These are phyloP conservation scores for Nitzschia sp. DNA, from an alignment of 108 stramenopile genomes.

Conservation along the genomic window DNA sequence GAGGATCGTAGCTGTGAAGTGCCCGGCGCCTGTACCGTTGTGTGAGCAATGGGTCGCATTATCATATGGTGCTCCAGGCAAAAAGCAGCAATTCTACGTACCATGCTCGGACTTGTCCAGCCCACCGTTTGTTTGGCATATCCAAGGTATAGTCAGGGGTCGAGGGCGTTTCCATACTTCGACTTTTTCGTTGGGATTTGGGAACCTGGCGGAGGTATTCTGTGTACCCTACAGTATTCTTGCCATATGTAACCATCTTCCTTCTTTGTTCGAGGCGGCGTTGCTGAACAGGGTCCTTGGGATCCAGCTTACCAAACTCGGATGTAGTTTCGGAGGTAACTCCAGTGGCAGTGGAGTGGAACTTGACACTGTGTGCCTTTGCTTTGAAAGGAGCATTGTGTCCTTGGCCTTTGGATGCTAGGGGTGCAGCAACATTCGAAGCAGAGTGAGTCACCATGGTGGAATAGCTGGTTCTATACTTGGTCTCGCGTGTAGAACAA, in stretches of 20 bases:
- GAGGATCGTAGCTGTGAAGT: constrained; percentile 80
- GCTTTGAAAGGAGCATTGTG: no score
- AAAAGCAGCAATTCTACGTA: constrained; percentile 34
- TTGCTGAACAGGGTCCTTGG: constrained; percentile 50
- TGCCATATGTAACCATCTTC: constrained; percentile 68
- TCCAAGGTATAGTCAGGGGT: constrained; percentile 78
- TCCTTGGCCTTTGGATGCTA: no score
- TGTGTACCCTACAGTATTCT: constrained; percentile 82
- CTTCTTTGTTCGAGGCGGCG: constrained; percentile 64
- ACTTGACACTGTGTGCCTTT: background rate
- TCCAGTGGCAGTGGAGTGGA: constrained; percentile 29
- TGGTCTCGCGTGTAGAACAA: no score
- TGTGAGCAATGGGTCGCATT: background rate
- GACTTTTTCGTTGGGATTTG: constrained; percentile 49
- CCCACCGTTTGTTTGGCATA: constrained; percentile 74
- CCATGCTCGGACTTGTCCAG: constrained; percentile 77
- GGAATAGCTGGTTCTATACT: no score
- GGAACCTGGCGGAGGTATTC: constrained; percentile 65
- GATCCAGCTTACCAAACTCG: constrained; percentile 53
- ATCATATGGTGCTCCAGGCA: background rate
- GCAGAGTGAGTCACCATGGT: no score
- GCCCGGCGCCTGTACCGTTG: constrained; percentile 47
- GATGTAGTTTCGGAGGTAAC: constrained; percentile 11
- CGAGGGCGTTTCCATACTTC: constrained; percentile 63
- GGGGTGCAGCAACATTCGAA: no score